Conservation (phyloP, 441 rosid species). For the Arabidopsis lyrata region DNA sequence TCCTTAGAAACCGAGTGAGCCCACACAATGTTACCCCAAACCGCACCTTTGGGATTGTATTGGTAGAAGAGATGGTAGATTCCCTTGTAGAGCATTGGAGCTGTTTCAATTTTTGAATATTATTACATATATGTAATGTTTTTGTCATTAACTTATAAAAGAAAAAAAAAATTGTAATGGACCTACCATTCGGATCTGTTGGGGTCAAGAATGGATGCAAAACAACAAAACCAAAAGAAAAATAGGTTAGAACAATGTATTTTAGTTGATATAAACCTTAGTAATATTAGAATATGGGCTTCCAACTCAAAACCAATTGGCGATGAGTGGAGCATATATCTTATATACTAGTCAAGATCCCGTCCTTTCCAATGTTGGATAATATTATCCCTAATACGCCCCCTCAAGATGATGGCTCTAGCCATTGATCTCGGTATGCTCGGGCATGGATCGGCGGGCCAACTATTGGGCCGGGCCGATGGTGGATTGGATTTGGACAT, state of each 20-base stretch:
- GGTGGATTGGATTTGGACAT: no score
- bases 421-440: no score
- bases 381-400: no score
- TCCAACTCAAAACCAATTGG: no score
- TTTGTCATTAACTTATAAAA: background rate
- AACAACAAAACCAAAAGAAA: conserved; percentile 12
- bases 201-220: conserved; percentile 24
- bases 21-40: conserved; percentile 97
- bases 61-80: conserved; percentile 86
- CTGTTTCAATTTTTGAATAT: conserved; percentile 41
- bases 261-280: background rate
- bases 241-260: conserved; percentile 5
- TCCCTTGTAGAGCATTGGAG: conserved; percentile 80
- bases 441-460: no score
- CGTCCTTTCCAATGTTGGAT: no score
- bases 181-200: conserved; percentile 81
- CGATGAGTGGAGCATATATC: no score
- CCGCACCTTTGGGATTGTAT: conserved; percentile 86
- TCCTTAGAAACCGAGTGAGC: conserved; percentile 92
- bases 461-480: no score
- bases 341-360: no score
- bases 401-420: no score
- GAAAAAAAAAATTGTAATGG: background rate
- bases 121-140: background rate
- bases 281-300: no score